A percentile compares a stretch with the other conserved stretches of the same genome.
Conservation (phyloP, 2,329 filamentous ascomycete species). For the Penicillium sp. region DNA sequence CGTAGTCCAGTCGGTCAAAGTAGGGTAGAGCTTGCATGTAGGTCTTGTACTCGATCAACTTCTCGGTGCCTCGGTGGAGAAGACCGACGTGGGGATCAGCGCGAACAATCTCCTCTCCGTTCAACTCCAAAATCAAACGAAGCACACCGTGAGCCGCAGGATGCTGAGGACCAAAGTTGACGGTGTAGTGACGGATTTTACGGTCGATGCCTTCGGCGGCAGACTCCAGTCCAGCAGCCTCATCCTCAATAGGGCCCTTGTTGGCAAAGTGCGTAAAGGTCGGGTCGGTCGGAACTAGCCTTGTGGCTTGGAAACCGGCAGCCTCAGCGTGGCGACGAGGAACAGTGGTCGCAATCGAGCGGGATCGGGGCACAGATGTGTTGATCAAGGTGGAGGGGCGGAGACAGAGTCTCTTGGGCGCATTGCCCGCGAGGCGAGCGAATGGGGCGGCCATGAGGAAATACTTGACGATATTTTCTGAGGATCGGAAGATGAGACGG, state of each 20-base stretch:
- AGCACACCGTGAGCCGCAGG: slow-evolving; percentile 97
- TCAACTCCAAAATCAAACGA: slow-evolving; percentile 93
- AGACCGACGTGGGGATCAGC: slow-evolving; percentile 95
- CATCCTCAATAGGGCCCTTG: slow-evolving; percentile 37
- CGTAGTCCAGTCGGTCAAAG: slow-evolving; percentile 97
- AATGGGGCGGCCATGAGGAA: slow-evolving; percentile 55
- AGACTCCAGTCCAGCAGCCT: slow-evolving; percentile 45
- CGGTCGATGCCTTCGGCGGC: slow-evolving; percentile 47
- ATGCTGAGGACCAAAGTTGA: slow-evolving; percentile 99
- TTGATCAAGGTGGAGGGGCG: slow-evolving; percentile 45
- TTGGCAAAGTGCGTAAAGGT: slow-evolving; percentile 45
- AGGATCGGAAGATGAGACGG: slow-evolving; percentile 18
- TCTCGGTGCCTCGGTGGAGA: slow-evolving; percentile 95
- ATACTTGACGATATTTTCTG: slow-evolving; percentile 12
- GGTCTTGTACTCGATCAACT: slow-evolving; percentile 99
- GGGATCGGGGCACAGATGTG: slow-evolving; percentile 42
- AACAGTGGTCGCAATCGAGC: slow-evolving; percentile 52
- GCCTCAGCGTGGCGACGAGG: slow-evolving; percentile 50
- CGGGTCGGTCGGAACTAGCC: slow-evolving; percentile 53
- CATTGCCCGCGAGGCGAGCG: slow-evolving; percentile 54
- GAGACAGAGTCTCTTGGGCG: slow-evolving; percentile 54
- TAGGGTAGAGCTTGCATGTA: slow-evolving; percentile 97
- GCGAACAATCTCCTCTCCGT: slow-evolving; percentile 94
- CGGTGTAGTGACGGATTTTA: slow-evolving; percentile 97
- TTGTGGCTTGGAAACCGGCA: slow-evolving; percentile 45